Base-by-base conservation (phyloP, 2,329 filamentous ascomycete species). In the Trichophyton benhamiae region DNA sequence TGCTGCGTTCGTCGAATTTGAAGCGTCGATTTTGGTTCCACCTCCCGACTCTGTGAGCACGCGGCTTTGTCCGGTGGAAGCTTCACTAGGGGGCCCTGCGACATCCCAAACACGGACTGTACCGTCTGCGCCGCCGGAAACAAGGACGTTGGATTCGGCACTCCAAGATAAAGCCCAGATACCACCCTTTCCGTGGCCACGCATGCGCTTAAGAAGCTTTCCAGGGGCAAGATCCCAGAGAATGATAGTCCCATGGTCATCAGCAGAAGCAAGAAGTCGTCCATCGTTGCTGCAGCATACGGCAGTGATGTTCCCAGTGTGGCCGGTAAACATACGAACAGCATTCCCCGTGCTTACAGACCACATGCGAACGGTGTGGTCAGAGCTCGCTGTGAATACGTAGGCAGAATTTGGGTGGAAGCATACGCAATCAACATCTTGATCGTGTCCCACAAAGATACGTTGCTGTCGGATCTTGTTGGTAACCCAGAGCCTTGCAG, bases 351-450 rank as follows among this genome's bases (percentile, higher is more conserved):
- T 92, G 9, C 85, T 82, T n/a, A 96, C 83, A 8, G 91, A 87
- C 94, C 94, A 99, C 92, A 99, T 97, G 33, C 94, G 87, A 38
- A 97, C 89, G 0, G 91, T 94, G 73, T 92, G 92, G 74, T 99
- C 91, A 66, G 88, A 88, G 11, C 90, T 95, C 2, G 88, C 91
- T 0, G 94, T 96, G 74, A 99, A 96, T 52, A 96, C 79, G 68
- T 97, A 99, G 4, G 88, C 84, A 17, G 89, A 90, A 71, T 99
- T 99, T 0, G 92, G 90, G 69, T 99, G 94, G 85, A 94, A 99
- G 13, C 88, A 81, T n/a, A 96, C 81, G 49, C 86, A 85, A 59
- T 95, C 95, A n/a, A 96, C 89, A 67, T 90, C 87, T 20, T 91
- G 89, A 67, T 97, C 91, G 70, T 99, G 94, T 0, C 94, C 94